A percentile compares a stretch with the other conserved stretches of the same genome.
Conservation (phyloP, 1,284 basidiomycete species). For the Cryptococcus sp. region DNA sequence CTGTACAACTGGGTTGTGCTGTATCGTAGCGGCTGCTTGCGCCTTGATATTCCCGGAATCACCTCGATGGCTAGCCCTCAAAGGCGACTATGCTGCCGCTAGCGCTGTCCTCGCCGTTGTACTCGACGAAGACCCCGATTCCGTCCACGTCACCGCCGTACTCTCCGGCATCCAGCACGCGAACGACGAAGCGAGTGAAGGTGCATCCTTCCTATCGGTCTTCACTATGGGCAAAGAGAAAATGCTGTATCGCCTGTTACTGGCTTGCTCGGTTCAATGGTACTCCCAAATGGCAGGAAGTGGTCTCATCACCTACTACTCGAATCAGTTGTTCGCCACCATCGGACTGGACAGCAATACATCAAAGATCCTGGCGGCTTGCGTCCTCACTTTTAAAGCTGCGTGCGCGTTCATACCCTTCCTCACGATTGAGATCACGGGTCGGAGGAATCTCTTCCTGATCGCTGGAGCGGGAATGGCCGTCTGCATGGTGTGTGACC, state of each 20-base stretch:
- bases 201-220: no score
- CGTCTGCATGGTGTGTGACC: constrained; percentile 13
- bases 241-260: constrained; percentile 20
- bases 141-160: background rate
- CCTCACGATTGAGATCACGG: constrained; percentile 15
- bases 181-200: constrained; percentile 5
- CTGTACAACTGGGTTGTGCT: no score
- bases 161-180: constrained; percentile 8
- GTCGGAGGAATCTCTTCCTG: constrained; percentile 31
- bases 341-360: constrained; percentile 1
- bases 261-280: constrained; percentile 37
- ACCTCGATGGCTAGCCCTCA: constrained; percentile 55
- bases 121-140: no score
- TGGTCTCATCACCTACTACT: constrained; percentile 11
- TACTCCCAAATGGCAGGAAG: constrained; percentile 40
- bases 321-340: no score
- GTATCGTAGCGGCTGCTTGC: no score
- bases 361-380: constrained; percentile 17
- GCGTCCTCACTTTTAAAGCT: constrained; percentile 14
- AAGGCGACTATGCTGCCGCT: constrained; percentile 51
- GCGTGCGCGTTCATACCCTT: constrained; percentile 15
- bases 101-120: constrained; percentile 28
- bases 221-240: constrained; percentile 42
- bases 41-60: constrained; percentile 50
- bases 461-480: background rate